These are phyloP conservation scores for Phytophthora meadii DNA, from an alignment of 352 stramenopile genomes.

Conservation along the genomic window DNA sequence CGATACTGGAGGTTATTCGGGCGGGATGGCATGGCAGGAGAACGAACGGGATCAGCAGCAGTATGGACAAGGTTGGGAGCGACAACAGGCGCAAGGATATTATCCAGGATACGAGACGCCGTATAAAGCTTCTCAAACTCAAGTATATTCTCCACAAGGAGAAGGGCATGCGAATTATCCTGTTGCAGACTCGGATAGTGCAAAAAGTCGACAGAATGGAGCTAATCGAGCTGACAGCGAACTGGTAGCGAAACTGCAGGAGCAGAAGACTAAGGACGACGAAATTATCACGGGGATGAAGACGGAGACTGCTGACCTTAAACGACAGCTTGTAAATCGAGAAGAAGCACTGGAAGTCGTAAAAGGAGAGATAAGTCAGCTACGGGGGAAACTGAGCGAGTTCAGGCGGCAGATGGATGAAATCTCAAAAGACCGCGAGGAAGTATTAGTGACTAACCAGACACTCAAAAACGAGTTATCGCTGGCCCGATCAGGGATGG, in stretches of 20 bases:
- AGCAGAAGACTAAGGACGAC: slow-evolving; percentile 40
- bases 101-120: slow-evolving; percentile 34
- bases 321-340: slow-evolving; percentile 33
- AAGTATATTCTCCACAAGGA: slow-evolving; percentile 30
- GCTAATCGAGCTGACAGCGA: slow-evolving; percentile 16
- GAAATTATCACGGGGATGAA: slow-evolving; percentile 29
- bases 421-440: slow-evolving; percentile 35
- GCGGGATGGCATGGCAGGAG: slow-evolving; percentile 36
- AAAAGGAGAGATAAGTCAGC: slow-evolving; percentile 23
- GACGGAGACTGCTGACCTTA: slow-evolving; percentile 27
- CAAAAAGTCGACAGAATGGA: slow-evolving; percentile 20
- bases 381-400: slow-evolving; percentile 30
- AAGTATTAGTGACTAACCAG: slow-evolving; percentile 32
- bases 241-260: slow-evolving; percentile 33
- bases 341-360: slow-evolving; percentile 28
- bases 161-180: slow-evolving; percentile 18
- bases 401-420: slow-evolving; percentile 32
- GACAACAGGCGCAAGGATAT: slow-evolving; percentile 22
- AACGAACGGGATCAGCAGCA: slow-evolving; percentile 32
- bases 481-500: slow-evolving; percentile 21
- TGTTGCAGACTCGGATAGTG: slow-evolving; percentile 21
- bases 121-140: slow-evolving; percentile 27
- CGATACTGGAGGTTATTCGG: slow-evolving; percentile 26
- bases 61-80: slow-evolving; percentile 29
- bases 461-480: slow-evolving; percentile 47